Base-by-base conservation (phyloP, 768 basidiomycete species). In the Phaeotremella fagi region DNA sequence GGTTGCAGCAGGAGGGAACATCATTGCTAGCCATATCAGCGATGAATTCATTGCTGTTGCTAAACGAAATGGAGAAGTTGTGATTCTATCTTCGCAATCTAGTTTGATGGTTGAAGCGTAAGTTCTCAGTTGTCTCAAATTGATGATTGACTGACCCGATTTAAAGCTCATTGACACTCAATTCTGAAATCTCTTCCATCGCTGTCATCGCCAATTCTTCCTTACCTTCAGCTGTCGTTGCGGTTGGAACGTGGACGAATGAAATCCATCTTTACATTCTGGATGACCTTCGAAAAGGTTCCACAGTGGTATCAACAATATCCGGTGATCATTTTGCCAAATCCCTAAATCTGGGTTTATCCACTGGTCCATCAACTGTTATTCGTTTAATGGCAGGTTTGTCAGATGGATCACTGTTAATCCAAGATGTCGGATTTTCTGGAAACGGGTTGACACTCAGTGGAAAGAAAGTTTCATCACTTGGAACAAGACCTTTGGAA, bases 361-460 rank as follows among this genome's bases (percentile, higher is more conserved):
- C 51, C 12, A 25, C 35, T 9, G 25, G 27, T 2, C 6, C 20
- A 3, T 12, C 31, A 1, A 50, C 58, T 11, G 48, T 57, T 7
- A 42, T 62, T 0, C 62, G 59, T 25, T 47, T 74, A 4, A 55
- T 74, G 11, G 67, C 66, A 23, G 72, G 72, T 3, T 35, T 67
- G 16, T 67, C 67, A 43, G 66, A 72, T 59, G 72, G 72, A 11
- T 49, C 59, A 14, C 52, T 70, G 38, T 41, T 68, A 41, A 51
- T 51, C 3, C 65, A 67, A 54, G 66, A 68, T 18, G 28, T 66
- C 20, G 55, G 55, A 23, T 36, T 37, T 4, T 45, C 48, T 0
- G 55, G 48, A 15, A 48, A 44, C 16, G 52, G 56, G 25, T 58
- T 47, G 2, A 45, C 54, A 7, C 12, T 60, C 11, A 37, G 15